Conservation (phyloP, 2,329 filamentous ascomycete genomes). For the Stenocarpella maydis region DNA sequence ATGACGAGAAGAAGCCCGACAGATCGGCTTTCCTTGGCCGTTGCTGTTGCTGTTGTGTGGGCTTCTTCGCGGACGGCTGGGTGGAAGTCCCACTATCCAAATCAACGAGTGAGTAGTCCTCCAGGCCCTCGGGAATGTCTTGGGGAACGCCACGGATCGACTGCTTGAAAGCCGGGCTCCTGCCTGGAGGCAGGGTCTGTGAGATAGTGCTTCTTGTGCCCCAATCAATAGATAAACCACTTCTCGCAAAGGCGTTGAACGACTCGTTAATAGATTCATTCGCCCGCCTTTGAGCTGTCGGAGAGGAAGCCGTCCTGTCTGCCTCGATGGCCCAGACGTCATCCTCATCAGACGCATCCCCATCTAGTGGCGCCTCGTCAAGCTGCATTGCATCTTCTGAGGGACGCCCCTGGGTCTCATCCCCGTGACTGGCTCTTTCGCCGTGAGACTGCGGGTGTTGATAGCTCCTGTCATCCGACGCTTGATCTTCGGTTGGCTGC, state of each 20-base stretch:
- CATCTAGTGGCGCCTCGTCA: slow-evolving; percentile 32
- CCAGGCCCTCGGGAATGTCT: slow-evolving; percentile 22
- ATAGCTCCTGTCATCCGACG: slow-evolving; percentile 7
- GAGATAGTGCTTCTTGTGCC: slow-evolving; percentile 33
- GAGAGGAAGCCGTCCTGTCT: slow-evolving; percentile 51
- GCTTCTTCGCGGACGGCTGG: slow-evolving; percentile 43
- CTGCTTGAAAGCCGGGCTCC: slow-evolving; percentile 18
- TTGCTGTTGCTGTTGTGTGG: slow-evolving; percentile 39
- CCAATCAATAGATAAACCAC: slow-evolving; percentile 41
- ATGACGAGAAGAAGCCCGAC: slow-evolving; percentile 66
- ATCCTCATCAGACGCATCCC: slow-evolving; percentile 47
- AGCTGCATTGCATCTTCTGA: slow-evolving; percentile 17
- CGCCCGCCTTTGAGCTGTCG: slow-evolving; percentile 36
- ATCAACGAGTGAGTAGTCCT: slow-evolving; percentile 34
- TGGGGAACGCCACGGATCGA: slow-evolving; percentile 14
- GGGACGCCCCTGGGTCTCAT: neutral
- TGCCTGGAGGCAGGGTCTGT: slow-evolving; percentile 7
- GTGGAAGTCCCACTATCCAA: slow-evolving; percentile 37
- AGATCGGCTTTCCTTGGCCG: slow-evolving; percentile 55
- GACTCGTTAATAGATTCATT: slow-evolving; percentile 37
- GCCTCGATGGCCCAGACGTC: slow-evolving; percentile 68
- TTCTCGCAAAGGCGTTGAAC: slow-evolving; percentile 41
- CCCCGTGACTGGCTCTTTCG: neutral
- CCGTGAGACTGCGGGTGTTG: neutral
- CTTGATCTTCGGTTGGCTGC: slow-evolving; percentile 14